Conservation (phyloP, 257 asterid genomes). For the Solanum rostratum region DNA sequence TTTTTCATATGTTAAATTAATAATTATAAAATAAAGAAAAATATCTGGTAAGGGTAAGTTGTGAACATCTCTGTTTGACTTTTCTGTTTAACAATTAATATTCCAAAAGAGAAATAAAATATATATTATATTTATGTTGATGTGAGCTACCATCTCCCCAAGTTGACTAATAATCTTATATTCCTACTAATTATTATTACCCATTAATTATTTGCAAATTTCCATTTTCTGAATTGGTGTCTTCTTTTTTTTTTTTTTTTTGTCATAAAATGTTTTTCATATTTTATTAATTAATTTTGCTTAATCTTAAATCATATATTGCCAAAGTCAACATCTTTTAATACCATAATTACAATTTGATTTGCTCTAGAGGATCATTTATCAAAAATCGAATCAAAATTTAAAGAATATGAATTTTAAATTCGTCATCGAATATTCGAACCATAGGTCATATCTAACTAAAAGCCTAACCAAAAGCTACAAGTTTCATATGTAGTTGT, state of each 20-base stretch:
- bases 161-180: neutral
- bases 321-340: rapidly evolving
- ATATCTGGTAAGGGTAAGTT: neutral
- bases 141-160: neutral
- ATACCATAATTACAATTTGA: neutral
- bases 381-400: neutral
- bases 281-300: neutral
- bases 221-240: neutral
- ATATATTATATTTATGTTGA: neutral
- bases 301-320: neutral
- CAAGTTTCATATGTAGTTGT: neutral
- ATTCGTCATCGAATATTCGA: neutral
- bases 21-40: no score
- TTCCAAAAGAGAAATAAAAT: neutral
- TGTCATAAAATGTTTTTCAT: no score
- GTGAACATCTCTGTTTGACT: neutral
- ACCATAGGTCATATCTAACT: no score
- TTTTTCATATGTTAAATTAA: no score
- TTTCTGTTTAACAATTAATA: neutral
- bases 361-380: neutral
- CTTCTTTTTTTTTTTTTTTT: no score
- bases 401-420: neutral
- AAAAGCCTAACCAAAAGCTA: neutral
- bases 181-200: neutral
- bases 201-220: neutral